Evolutionary conservation across 495 filamentous ascomycete species (phyloP).

Genomic region (Neurospora sp.): DNA sequence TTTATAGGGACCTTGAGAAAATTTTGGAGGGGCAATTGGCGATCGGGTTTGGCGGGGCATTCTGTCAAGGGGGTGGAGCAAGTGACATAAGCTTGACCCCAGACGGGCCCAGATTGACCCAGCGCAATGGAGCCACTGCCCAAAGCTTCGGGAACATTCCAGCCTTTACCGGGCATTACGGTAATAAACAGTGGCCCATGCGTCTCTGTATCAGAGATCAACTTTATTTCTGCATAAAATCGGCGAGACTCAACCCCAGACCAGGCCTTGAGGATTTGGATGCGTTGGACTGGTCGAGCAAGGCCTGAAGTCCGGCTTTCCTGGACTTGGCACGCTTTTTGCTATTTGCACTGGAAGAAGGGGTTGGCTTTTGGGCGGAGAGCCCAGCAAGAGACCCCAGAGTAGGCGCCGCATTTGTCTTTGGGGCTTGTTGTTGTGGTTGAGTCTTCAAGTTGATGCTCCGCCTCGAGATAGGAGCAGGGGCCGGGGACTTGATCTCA

Average conservation of each 20-base stretch:
- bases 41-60: conserved; percentile 19
- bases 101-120: neutral
- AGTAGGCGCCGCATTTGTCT: conserved; percentile 13
- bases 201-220: neutral
- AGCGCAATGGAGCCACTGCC: neutral
- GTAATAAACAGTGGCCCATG: neutral
- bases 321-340: conserved; percentile 44
- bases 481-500: conserved; percentile 23
- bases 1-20: conserved; percentile 16
- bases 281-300: conserved; percentile 34
- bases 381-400: neutral
- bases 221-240: conserved; percentile 43
- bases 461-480: conserved; percentile 23
- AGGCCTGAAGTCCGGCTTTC: conserved; percentile 44
- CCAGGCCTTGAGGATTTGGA: conserved; percentile 22
- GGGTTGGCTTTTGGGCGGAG: conserved; percentile 9
- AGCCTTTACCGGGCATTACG: neutral
- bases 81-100: neutral
- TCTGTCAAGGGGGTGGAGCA: conserved; percentile 11
- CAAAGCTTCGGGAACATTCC: conserved; percentile 20
- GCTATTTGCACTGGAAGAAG: conserved; percentile 36
- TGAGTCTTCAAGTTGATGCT: conserved; percentile 7
- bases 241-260: conserved; percentile 39
- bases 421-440: conserved; percentile 21
- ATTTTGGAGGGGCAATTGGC: conserved; percentile 25